phyloP scores from a whole-genome alignment of 2,329 filamentous ascomycete species.

The Dryadomyces quercus-mongolicae region DNA sequence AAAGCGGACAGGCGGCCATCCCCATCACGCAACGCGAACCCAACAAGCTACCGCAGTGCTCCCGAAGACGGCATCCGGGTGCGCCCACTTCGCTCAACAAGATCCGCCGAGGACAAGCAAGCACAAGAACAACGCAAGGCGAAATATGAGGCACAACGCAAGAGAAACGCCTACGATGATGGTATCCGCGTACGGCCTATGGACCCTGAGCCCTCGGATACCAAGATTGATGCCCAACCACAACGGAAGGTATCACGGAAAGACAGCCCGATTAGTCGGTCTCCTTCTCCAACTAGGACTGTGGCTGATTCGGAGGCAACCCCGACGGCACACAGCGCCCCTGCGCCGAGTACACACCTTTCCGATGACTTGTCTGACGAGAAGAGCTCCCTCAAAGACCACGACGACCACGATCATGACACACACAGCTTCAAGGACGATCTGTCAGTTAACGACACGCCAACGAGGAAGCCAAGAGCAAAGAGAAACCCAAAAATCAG shows the following conservation, averaged over 20 bases:
- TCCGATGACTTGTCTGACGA: neutral
- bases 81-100: conserved; percentile 18
- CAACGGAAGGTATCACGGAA: neutral
- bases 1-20: conserved; percentile 10
- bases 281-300: neutral
- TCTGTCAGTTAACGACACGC: conserved; percentile 19
- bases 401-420: conserved; percentile 11
- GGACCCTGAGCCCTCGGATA: neutral
- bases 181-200: conserved; percentile 3
- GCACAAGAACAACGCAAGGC: neutral
- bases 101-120: conserved; percentile 2
- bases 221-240: neutral
- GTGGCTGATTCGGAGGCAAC: neutral
- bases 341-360: neutral
- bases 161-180: conserved; percentile 9
- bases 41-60: conserved; percentile 14
- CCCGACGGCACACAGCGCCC: conserved; percentile 5
- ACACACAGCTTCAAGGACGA: conserved; percentile 10
- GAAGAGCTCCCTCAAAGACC: neutral
- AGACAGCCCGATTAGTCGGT: conserved; percentile 15
- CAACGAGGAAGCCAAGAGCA: conserved; percentile 12
- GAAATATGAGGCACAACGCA: neutral
- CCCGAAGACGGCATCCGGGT: conserved; percentile 24
- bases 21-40: neutral
- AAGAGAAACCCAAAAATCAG: neutral